Percentiles rank a stretch among this genome's conserved stretches.
These are phyloP conservation scores for Fusarium succisae DNA, from an alignment of 2,329 filamentous ascomycete genomes.

Conservation along the genomic window DNA sequence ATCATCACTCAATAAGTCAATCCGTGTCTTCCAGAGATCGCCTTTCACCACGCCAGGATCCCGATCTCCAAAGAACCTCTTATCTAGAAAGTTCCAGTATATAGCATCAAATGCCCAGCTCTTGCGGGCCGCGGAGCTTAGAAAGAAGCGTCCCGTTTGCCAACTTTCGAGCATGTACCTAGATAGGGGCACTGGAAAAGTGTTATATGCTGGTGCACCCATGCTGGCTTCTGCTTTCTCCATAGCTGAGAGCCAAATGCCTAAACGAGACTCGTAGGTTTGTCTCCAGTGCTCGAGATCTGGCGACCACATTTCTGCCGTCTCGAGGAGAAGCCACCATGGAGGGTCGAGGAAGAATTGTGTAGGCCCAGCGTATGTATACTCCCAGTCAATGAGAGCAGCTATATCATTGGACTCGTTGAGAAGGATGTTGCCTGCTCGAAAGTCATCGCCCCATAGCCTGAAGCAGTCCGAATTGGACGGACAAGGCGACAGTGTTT, in stretches of 20 bases:
- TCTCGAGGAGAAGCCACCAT: background rate
- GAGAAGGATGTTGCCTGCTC: conserved; percentile 18
- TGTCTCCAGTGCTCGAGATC: background rate
- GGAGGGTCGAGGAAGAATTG: background rate
- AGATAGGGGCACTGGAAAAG: conserved; percentile 36
- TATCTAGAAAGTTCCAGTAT: background rate
- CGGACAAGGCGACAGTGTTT: conserved; percentile 23
- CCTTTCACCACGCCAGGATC: conserved; percentile 6
- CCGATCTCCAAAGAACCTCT: conserved; percentile 41
- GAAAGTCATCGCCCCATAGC: conserved; percentile 50
- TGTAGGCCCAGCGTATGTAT: background rate
- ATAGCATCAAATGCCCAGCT: background rate
- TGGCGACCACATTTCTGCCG: background rate
- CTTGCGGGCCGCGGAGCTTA: background rate
- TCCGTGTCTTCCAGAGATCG: conserved; percentile 43
- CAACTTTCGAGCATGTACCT: conserved; percentile 46
- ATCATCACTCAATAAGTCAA: conserved; percentile 40
- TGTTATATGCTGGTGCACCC: background rate
- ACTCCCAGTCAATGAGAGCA: background rate
- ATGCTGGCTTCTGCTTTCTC: background rate
- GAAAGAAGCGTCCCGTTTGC: background rate
- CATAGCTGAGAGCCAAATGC: background rate
- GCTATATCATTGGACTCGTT: background rate
- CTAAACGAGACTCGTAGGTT: background rate
- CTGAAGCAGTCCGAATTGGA: conserved; percentile 32